Conservation (phyloP, 2,329 filamentous ascomycete genomes). For the Sclerotiophoma versabilis region DNA sequence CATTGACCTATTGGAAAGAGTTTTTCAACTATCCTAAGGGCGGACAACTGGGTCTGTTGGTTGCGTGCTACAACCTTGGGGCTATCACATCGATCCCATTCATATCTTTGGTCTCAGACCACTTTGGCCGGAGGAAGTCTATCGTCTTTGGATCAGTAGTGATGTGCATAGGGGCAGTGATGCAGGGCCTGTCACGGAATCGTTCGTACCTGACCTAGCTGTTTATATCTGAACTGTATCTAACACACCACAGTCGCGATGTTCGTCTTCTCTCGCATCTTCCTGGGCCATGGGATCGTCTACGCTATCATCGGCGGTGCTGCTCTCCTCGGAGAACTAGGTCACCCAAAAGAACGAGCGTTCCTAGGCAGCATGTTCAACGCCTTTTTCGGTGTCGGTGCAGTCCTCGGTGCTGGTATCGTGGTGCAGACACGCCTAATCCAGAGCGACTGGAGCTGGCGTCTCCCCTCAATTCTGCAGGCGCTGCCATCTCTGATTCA, state of each 20-base stretch:
- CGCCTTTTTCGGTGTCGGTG: constrained; percentile 69
- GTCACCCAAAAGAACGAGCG: constrained; percentile 72
- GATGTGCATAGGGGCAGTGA: constrained; percentile 63
- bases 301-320: constrained; percentile 70
- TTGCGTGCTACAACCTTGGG: constrained; percentile 66
- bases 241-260: constrained; percentile 44
- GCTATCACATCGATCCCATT: constrained; percentile 66
- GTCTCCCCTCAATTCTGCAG: constrained; percentile 70
- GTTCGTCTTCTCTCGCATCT: constrained; percentile 67
- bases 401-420: constrained; percentile 64
- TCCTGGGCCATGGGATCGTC: constrained; percentile 72
- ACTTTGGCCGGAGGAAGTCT: constrained; percentile 63
- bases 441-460: constrained; percentile 69
- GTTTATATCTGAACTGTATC: neutral
- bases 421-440: constrained; percentile 69
- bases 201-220: constrained; percentile 28
- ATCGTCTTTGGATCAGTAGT: constrained; percentile 63
- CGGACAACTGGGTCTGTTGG: constrained; percentile 61
- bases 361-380: constrained; percentile 73
- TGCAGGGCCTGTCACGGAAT: constrained; percentile 62
- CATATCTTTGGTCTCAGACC: constrained; percentile 63
- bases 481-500: constrained; percentile 68
- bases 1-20: constrained; percentile 50
- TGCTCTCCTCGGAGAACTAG: constrained; percentile 70
- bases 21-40: constrained; percentile 58